A percentile compares a stretch with the other conserved stretches of the same genome.
Conservation (phyloP, 2,329 filamentous ascomycete species). For the Alternaria brassicae region DNA sequence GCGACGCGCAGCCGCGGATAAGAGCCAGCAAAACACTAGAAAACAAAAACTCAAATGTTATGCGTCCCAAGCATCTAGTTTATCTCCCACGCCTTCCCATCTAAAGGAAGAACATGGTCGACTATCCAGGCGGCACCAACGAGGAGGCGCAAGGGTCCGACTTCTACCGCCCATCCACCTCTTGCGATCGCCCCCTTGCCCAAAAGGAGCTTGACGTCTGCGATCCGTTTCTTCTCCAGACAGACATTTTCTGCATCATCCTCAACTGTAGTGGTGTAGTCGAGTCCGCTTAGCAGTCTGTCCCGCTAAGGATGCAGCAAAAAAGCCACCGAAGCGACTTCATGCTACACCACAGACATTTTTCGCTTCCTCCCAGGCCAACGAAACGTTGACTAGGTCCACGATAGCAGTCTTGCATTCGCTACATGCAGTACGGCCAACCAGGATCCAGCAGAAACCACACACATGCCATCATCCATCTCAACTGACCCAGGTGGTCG, state of each 20-base stretch:
- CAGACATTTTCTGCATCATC: conserved; percentile 6
- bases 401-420: neutral
- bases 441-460: neutral
- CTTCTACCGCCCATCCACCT: conserved; percentile 45
- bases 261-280: neutral
- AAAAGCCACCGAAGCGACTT: neutral
- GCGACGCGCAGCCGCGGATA: fast-evolving
- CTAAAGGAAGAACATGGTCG: conserved; percentile 10
- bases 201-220: conserved; percentile 12
- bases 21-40: neutral
- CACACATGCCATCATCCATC: neutral
- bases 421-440: neutral
- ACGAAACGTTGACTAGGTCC: neutral
- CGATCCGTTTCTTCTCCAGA: conserved; percentile 33
- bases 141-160: conserved; percentile 49
- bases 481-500: too few species aligned
- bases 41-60: neutral
- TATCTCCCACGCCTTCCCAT: conserved; percentile 22
- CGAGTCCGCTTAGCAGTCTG: neutral
- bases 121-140: conserved; percentile 48
- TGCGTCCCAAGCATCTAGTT: conserved; percentile 48
- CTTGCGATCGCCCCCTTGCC: conserved; percentile 38
- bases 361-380: neutral
- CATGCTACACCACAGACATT: neutral
- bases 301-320: neutral